Evolutionary conservation across 768 basidiomycete species (phyloP), one percentile per base, ranked within the genome.

Genomic region (Megacollybia marginata): DNA sequence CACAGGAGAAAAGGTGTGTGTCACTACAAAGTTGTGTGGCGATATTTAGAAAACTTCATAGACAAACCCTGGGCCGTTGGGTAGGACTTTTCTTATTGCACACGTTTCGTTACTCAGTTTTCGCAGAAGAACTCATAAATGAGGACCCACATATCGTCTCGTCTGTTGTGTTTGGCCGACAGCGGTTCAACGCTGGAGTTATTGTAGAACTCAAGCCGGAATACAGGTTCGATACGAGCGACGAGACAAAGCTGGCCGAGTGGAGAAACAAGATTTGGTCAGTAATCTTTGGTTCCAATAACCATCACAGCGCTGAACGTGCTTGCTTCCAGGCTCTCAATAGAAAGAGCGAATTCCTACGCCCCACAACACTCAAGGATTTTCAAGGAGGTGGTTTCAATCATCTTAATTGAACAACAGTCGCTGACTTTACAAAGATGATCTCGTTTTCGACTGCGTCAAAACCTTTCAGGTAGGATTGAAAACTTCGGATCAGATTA

Each of bases 351-450:
- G 52, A 72, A 72, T 46, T 50, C 45, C 12, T 66, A 56, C 50
- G 71, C 71, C 1, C 71, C 71, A 8, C 61, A 67, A 44, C 70
- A 72, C 47, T 71, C 70, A 0, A 57, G 69, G n/a, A 47, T 73
- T 4, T 72, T 71, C 61, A 71, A 69, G 54, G 71, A 69, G 64
- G 69, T 65, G 23, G 23, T 28, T n/a, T 6, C 23, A 28, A 28
- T 11, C 34, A 55, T 51, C 8, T 7, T 18, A 51, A 18, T 5
- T 35, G 1, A n/a, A 1, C n/a, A 31, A 28, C 23, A 28, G 23
- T 28, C 23, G 23, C 23, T 28, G 23, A 28, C 23, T 28, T 28
- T 28, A 3, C 6, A 28, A 28, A 28, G 69, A 73, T 72, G 72
- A 67, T 73, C 34, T 23, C 69, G 11, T 60, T 70, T 20, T 54